These are phyloP conservation scores for Artemisia argyi DNA, from an alignment of 129 eudicot species.

Conservation along the genomic window DNA sequence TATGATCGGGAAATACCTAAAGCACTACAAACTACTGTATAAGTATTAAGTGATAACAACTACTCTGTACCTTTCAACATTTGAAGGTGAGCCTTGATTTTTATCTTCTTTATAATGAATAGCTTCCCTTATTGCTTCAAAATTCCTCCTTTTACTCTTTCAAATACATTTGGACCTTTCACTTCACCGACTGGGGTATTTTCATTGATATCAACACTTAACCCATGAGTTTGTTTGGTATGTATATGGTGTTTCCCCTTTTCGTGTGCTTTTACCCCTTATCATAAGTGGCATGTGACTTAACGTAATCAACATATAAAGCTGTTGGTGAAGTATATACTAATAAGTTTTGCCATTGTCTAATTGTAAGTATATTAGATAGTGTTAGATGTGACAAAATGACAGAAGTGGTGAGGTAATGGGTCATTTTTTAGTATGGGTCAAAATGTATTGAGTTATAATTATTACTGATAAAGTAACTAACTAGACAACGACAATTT, in stretches of 20 bases:
- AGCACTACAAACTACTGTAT: neutral
- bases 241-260: conserved; percentile 21
- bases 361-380: no score
- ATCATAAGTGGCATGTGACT: no score
- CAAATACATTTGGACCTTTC: conserved; percentile 74
- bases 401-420: no score
- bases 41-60: neutral
- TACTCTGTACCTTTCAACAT: conserved; percentile 32
- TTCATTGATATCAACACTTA: conserved; percentile 54
- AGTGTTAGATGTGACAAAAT: no score
- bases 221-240: conserved; percentile 72
- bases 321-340: no score
- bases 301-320: no score
- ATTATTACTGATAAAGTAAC: no score
- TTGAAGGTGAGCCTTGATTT: conserved; percentile 26
- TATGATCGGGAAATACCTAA: neutral
- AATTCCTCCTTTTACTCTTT: conserved; percentile 78
- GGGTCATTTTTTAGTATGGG: no score
- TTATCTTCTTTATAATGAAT: conserved; percentile 51
- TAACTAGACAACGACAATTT: no score
- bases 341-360: no score
- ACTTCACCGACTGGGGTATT: conserved; percentile 50
- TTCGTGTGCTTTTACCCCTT: conserved; percentile 33
- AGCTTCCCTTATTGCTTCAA: conserved; percentile 62
- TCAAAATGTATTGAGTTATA: no score